phyloP scores from a whole-genome alignment of 768 basidiomycete species.

The Boletales sp. region DNA sequence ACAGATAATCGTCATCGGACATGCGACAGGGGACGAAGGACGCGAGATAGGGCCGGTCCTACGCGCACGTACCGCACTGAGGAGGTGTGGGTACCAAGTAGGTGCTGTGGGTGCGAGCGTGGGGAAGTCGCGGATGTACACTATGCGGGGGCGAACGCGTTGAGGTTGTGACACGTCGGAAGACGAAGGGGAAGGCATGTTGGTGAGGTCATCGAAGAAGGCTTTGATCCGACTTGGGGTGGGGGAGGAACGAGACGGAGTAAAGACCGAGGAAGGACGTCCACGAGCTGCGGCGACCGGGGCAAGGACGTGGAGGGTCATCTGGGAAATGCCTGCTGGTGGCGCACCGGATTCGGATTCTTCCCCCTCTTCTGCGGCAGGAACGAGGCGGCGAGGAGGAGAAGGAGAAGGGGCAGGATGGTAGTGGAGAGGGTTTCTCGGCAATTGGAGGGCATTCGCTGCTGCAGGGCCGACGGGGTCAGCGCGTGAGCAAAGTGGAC shows the following conservation, averaged over 20 bases:
- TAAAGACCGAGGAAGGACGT: slow-evolving; percentile 29
- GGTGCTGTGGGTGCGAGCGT: slow-evolving; percentile 70
- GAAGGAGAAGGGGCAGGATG: slow-evolving; percentile 29
- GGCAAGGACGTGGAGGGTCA: slow-evolving; percentile 46
- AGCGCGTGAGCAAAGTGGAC: slow-evolving; percentile 1
- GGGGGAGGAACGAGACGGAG: slow-evolving; percentile 40
- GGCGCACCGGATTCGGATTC: slow-evolving; percentile 48
- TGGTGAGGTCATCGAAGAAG: slow-evolving; percentile 78
- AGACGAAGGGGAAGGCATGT: slow-evolving; percentile 41
- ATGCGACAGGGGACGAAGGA: slow-evolving; percentile 54
- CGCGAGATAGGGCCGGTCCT: slow-evolving; percentile 62
- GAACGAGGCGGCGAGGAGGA: slow-evolving; percentile 24
- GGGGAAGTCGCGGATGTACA: slow-evolving; percentile 82
- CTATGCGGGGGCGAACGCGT: slow-evolving; percentile 55
- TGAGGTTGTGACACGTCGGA: slow-evolving; percentile 25
- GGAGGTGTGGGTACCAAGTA: slow-evolving; percentile 77
- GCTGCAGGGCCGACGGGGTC: slow-evolving; percentile 40
- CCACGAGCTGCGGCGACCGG: slow-evolving; percentile 33
- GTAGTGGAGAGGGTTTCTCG: slow-evolving; percentile 76
- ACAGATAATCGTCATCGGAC: slow-evolving; percentile 81
- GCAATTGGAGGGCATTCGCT: slow-evolving; percentile 62
- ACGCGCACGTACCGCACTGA: slow-evolving; percentile 73
- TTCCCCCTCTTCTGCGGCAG: slow-evolving; percentile 38
- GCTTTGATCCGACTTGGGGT: slow-evolving; percentile 57
- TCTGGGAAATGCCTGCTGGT: slow-evolving; percentile 33